Base-by-base conservation (phyloP, 768 basidiomycete species). In the Fibroporia radiculosa region DNA sequence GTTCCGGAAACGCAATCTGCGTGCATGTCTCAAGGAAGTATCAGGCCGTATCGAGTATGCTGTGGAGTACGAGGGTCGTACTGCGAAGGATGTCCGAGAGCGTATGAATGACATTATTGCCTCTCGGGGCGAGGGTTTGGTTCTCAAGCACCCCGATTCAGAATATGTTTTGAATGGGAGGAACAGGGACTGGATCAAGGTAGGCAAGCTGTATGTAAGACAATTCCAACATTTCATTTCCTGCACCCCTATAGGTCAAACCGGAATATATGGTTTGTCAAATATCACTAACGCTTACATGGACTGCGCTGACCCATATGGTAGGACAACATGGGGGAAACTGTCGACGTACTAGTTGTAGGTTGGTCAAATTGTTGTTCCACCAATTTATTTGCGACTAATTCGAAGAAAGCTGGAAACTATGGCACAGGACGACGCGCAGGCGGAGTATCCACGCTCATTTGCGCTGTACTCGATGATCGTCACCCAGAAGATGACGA, bases 121-220 rank as follows among this genome's bases (percentile, higher is more conserved):
- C 23, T 63, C 71, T 16, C 80, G 90, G 44, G 96, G 96, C 3
- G 96, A 98, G 62, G 96, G 96, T 0, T 67, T 99, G 11, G 85
- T 98, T 6, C 74, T 98, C 48, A 99, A 99, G 62, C 84, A 92
- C 53, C 82, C 83, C 0, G 65, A 75, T 19, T 78, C 85, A 0
- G 74, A 81, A 49, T 99, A 99, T 62, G 71, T 79, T 11, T 67
- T 96, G 33, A 93, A 93, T 54, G 91, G 88, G 1, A 72, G 96
- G 47, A 90, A 86, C 54, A 77, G 80, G 61, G 84, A 89, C 55
- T 99, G 96, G 95, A 80, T 95, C 56, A 99, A 99, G 68, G 84
- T 82, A 52, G 35, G 62, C 32, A 7, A 10, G 14, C 16, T 18
- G 34, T 3, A 5, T 32, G 16, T 22, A n/a, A 12, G 7, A 14